phyloP scores from a whole-genome alignment of 2,329 filamentous ascomycete species.

The Thermothelomyces thermophilus region DNA sequence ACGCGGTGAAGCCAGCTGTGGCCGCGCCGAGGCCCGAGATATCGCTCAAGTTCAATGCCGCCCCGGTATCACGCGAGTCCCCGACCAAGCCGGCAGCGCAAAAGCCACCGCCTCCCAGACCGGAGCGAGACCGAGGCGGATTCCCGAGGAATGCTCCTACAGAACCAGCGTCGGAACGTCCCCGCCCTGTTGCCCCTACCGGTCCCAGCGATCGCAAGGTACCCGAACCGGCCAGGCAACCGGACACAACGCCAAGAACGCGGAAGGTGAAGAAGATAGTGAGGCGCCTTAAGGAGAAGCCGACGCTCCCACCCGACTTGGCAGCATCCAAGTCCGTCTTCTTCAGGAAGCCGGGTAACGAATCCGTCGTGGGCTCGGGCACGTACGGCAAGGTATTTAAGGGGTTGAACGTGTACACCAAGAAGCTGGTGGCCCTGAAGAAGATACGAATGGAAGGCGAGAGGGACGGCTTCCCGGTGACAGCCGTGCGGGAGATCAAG shows the following conservation, averaged over 20 bases:
- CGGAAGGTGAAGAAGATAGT: constrained; percentile 61
- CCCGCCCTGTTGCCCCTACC: constrained; percentile 20
- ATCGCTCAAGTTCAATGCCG: constrained; percentile 61
- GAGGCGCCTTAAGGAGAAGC: constrained; percentile 64
- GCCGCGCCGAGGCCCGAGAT: constrained; percentile 58
- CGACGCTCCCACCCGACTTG: constrained; percentile 64
- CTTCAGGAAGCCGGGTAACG: constrained; percentile 92
- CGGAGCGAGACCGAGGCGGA: constrained; percentile 19
- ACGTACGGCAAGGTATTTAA: constrained; percentile 97
- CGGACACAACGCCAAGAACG: constrained; percentile 42
- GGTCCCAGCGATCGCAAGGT: constrained; percentile 22
- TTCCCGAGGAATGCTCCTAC: constrained; percentile 26
- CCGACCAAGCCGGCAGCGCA: constrained; percentile 22
- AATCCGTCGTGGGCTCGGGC: constrained; percentile 90
- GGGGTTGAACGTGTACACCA: constrained; percentile 86
- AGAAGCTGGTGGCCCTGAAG: constrained; percentile 76
- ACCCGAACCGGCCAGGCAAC: constrained; percentile 28
- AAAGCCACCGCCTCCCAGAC: constrained; percentile 29
- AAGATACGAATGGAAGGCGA: constrained; percentile 92
- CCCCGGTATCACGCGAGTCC: constrained; percentile 42
- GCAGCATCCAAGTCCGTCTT: constrained; percentile 82
- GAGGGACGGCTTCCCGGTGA: constrained; percentile 84
- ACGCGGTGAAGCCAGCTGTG: constrained; percentile 53
- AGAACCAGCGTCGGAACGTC: constrained; percentile 46
- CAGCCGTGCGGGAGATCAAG: constrained; percentile 85